Base-by-base conservation (phyloP, 2,329 filamentous ascomycete genomes). In the Ophiostoma pallidulum region DNA sequence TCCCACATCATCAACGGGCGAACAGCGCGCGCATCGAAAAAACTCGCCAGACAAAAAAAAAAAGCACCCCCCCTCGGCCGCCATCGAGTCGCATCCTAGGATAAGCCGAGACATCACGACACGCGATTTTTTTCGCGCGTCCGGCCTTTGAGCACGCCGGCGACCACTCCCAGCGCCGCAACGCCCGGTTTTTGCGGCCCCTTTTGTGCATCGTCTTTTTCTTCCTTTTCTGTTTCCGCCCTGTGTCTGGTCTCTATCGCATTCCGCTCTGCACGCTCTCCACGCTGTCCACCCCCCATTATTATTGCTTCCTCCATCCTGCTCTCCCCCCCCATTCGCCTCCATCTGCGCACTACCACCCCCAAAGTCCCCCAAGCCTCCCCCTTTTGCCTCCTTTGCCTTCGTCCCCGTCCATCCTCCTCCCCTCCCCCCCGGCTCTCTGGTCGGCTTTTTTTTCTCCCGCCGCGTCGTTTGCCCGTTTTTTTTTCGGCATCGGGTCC, bases 1-100 rank as follows among this genome's bases (percentile, higher is more conserved):
- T 70, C 61, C 69, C 66, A 51, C 50, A 66, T 67, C 67, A 68
- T 66, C 67, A 65, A 67, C 53, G 48, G 56, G 53, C 55, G 57
- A 61, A 56, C 66, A 68, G 66, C 65, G 71, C 74, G 73, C 74
- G 74, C 74, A 78, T 77, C 73, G 66, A 72, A 75, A 50, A 75
- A 75, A 72, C 75, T 75, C 74, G 69, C 72, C 72, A 71, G 68
- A 73, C 71, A n/a, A n/a, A n/a, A n/a, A n/a, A n/a, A n/a, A n/a
- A n/a, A n/a, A n/a, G n/a, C n/a, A n/a, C n/a, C n/a, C n/a, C 72
- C 66, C 70, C 69, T 71, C 69, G 69, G 70, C 71, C 72, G 71
- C 65, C 73, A 78, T 78, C 74, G 66, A 72, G 66, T 67, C 63
- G 69, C 73, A 77, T 77, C 73, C 66, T 64, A 64, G 71, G 67